phyloP scores from a whole-genome alignment of 768 basidiomycete genomes.

The Rhizopogon vulgaris region DNA sequence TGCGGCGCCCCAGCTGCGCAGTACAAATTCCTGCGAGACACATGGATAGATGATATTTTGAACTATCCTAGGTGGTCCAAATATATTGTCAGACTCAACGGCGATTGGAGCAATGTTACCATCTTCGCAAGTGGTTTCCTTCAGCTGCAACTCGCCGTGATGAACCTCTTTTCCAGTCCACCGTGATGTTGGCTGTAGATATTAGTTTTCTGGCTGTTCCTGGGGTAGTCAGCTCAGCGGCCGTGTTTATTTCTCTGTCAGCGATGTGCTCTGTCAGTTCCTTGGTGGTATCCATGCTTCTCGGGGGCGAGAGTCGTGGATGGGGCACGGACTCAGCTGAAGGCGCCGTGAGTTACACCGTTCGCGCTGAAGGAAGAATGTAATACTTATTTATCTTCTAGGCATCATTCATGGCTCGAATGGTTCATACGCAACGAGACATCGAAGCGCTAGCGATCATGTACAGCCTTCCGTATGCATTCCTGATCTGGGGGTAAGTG shows the following conservation, averaged over 20 bases:
- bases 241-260: slow-evolving; percentile 31
- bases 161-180: slow-evolving; percentile 26
- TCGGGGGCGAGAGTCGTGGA: slow-evolving; percentile 30
- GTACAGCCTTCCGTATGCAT: slow-evolving; percentile 27
- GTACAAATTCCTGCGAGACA: not conserved
- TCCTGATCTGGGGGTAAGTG: slow-evolving; percentile 22
- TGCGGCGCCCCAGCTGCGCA: not conserved
- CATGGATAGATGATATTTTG: not conserved
- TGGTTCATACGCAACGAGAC: slow-evolving; percentile 10
- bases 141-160: not conserved
- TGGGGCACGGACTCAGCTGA: slow-evolving; percentile 15
- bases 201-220: slow-evolving; percentile 49
- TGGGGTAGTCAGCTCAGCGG: slow-evolving; percentile 20
- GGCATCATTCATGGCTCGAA: slow-evolving; percentile 15
- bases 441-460: slow-evolving; percentile 24
- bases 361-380: not conserved
- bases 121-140: not conserved
- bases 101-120: slow-evolving; percentile 3
- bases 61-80: slow-evolving; percentile 2
- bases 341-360: slow-evolving; percentile 22
- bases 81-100: slow-evolving; percentile 1
- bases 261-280: slow-evolving; percentile 28
- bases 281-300: slow-evolving; percentile 29
- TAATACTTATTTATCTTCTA: not conserved
- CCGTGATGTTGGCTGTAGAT: slow-evolving; percentile 45